Percentiles rank a stretch among this genome's conserved stretches.
Conservation (phyloP, 2,329 filamentous ascomycete species). For the Sporothrix mexicana region DNA sequence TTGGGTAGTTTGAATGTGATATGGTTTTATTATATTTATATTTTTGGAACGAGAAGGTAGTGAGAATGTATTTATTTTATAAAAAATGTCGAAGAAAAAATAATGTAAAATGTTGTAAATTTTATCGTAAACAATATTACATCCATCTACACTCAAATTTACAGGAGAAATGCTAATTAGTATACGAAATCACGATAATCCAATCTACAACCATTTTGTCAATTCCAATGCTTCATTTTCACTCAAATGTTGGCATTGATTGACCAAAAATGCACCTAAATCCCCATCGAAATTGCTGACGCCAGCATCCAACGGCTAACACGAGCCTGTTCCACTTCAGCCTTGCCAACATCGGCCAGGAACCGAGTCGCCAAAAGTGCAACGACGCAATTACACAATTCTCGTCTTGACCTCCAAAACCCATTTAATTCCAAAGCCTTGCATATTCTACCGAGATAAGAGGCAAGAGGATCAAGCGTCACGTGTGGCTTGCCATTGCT, state of each 20-base stretch:
- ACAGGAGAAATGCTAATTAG: too few relatives aligned
- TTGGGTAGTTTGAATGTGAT: too few relatives aligned
- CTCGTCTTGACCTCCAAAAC: neutral
- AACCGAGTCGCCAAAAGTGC: neutral
- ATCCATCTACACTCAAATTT: too few relatives aligned
- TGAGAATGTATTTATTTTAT: neutral
- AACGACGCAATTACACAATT: neutral
- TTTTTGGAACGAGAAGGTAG: too few relatives aligned
- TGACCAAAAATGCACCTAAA: neutral
- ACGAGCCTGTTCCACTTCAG: conserved; percentile 13
- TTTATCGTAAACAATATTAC: too few relatives aligned
- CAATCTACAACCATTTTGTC: too few relatives aligned
- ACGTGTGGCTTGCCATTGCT: conserved; percentile 19
- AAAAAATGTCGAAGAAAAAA: too few relatives aligned
- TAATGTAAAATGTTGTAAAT: too few relatives aligned
- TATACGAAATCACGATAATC: too few relatives aligned
- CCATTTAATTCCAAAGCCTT: neutral
- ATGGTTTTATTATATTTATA: too few relatives aligned
- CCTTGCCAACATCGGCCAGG: conserved; percentile 2
- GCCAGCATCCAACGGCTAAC: neutral
- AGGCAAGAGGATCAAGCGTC: neutral
- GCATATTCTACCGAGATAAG: neutral
- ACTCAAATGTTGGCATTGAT: neutral
- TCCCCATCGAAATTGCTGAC: conserved; percentile 7
- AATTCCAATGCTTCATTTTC: too few relatives aligned